Percentiles rank a stretch among this genome's conserved stretches.
phyloP scores from a whole-genome alignment of 352 stramenopile genomes.

The Elongisporangium prolatum region DNA sequence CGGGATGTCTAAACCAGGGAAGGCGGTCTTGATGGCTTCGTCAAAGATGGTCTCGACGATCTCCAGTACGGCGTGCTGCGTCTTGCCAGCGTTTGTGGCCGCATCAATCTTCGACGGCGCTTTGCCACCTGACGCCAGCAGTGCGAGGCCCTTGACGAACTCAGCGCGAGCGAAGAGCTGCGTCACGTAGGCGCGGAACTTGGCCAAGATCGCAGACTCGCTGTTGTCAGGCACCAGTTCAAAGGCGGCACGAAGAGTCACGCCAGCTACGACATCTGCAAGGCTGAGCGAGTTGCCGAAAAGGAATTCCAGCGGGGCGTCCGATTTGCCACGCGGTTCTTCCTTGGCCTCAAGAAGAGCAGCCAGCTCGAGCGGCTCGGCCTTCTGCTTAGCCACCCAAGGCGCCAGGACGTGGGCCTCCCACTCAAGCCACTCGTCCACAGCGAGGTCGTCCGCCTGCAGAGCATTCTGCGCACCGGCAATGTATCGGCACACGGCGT shows the following conservation, averaged over 20 bases:
- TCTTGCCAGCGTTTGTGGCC: slow-evolving; percentile 29
- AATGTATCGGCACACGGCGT: slow-evolving; percentile 74
- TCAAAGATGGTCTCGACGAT: slow-evolving; percentile 77
- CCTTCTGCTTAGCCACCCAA: slow-evolving; percentile 50
- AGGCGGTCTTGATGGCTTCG: slow-evolving; percentile 65
- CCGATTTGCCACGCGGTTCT: slow-evolving; percentile 41
- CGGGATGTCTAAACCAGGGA: slow-evolving; percentile 46
- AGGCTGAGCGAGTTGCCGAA: slow-evolving; percentile 62
- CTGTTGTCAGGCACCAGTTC: slow-evolving; percentile 44
- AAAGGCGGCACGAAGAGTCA: slow-evolving; percentile 60
- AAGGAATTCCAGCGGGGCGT: slow-evolving; percentile 45
- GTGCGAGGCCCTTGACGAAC: slow-evolving; percentile 41
- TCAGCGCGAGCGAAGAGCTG: slow-evolving; percentile 48
- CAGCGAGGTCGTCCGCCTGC: slow-evolving; percentile 62
- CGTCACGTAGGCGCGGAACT: slow-evolving; percentile 62
- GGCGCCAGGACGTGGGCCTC: slow-evolving; percentile 59
- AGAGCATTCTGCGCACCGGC: slow-evolving; percentile 32
- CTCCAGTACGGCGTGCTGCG: slow-evolving; percentile 70
- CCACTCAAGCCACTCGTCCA: slow-evolving; percentile 85
- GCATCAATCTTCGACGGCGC: slow-evolving; percentile 11
- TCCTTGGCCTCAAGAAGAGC: slow-evolving; percentile 60
- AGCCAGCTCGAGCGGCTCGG: slow-evolving; percentile 24
- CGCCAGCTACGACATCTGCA: slow-evolving; percentile 66
- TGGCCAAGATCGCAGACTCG: slow-evolving; percentile 39
- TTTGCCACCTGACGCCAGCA: slow-evolving; percentile 41